phyloP scores from a whole-genome alignment of 2,329 filamentous ascomycete genomes.

The Corinectria fuckeliana region DNA sequence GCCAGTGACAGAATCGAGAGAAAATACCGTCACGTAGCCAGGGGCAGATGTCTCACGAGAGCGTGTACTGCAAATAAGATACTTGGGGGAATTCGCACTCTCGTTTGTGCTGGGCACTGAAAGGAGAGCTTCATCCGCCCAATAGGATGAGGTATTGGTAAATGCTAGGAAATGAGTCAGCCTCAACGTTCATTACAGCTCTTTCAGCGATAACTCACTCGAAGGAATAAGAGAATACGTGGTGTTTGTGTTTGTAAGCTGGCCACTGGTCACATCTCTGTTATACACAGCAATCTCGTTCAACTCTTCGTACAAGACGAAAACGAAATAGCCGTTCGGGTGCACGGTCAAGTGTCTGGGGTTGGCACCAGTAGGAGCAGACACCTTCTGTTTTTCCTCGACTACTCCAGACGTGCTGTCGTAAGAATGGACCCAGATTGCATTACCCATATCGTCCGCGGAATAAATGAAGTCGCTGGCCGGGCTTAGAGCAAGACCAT shows the following conservation, averaged over 20 bases:
- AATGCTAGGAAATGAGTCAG: background rate
- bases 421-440: constrained; percentile 22
- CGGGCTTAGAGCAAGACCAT: constrained; percentile 14
- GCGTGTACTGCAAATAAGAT: constrained; percentile 3
- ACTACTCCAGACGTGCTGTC: constrained; percentile 2
- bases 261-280: background rate
- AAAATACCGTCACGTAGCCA: constrained; percentile 6
- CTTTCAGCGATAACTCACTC: background rate
- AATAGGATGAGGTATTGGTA: constrained; percentile 14
- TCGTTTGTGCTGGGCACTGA: background rate
- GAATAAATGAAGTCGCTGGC: constrained; percentile 19
- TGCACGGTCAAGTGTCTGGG: constrained; percentile 8
- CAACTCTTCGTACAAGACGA: constrained; percentile 5
- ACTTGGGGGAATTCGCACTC: background rate
- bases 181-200: background rate
- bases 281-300: constrained; percentile 3
- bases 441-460: constrained; percentile 22
- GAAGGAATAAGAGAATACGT: constrained; percentile 8
- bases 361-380: constrained; percentile 2
- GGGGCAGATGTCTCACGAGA: background rate
- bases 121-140: constrained; percentile 11
- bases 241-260: constrained; percentile 6
- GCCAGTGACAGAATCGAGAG: background rate
- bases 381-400: background rate
- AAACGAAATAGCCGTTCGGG: background rate